A percentile compares a stretch with the other conserved stretches of the same genome.
These are phyloP conservation scores for Xylaria venustula DNA, from an alignment of 495 filamentous ascomycete species.

Conservation along the genomic window DNA sequence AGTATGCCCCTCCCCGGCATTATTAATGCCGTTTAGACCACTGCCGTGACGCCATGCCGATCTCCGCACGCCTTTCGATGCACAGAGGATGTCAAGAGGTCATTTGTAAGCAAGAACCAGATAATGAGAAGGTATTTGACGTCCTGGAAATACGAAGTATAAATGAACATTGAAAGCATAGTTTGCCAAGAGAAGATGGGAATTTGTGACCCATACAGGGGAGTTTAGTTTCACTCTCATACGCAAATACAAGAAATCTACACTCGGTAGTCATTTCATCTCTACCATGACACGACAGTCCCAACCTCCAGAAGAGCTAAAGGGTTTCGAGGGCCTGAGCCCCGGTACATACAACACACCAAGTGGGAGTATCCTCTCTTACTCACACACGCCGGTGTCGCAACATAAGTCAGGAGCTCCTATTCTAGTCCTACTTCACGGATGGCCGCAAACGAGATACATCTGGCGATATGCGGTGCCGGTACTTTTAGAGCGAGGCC, in stretches of 20 bases:
- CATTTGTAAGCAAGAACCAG: too few relatives aligned
- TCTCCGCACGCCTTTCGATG: not conserved
- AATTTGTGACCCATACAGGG: not conserved
- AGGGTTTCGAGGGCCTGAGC: not conserved
- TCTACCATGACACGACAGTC: not conserved
- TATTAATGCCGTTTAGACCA: too few relatives aligned
- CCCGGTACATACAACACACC: conserved; percentile 3
- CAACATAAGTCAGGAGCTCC: conserved; percentile 8
- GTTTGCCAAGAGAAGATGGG: not conserved
- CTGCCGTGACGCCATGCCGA: not conserved
- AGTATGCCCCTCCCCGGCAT: too few relatives aligned
- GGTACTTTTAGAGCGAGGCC: conserved; percentile 18
- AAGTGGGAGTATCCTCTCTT: conserved; percentile 10
- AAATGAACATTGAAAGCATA: not conserved
- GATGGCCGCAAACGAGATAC: conserved; percentile 31
- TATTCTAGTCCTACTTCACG: conserved; percentile 33
- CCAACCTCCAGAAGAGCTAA: not conserved
- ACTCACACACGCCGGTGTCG: conserved; percentile 11
- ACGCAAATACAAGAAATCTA: not conserved
- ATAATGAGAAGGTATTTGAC: too few relatives aligned
- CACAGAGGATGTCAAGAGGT: too few relatives aligned
- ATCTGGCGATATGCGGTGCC: conserved; percentile 9
- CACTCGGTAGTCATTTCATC: not conserved
- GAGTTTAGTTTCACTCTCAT: not conserved
- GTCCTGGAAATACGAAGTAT: not conserved